Conservation (phyloP, 257 asterid species). For the Solanum lycopersicoides region DNA sequence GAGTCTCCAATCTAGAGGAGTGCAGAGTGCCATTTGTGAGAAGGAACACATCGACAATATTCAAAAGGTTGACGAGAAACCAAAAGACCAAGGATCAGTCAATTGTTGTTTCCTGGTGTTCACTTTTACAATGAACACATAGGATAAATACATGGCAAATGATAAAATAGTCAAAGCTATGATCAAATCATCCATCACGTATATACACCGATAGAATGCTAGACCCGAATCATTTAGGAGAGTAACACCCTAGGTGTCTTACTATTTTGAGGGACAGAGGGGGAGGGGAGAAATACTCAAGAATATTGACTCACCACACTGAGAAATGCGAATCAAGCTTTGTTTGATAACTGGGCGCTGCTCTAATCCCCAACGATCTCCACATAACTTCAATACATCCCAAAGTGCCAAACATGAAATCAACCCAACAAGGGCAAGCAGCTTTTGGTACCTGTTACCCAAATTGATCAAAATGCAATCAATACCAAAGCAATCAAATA, state of each 20-base stretch:
- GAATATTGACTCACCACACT: slow-evolving; percentile 63
- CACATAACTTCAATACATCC: slow-evolving; percentile 56
- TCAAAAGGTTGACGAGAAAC: background rate
- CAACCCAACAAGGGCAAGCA: slow-evolving; percentile 68
- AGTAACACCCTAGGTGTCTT: background rate
- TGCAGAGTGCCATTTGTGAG: background rate
- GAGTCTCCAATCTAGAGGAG: background rate
- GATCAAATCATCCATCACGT: background rate
- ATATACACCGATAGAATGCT: background rate
- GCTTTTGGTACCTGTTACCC: slow-evolving; percentile 68
- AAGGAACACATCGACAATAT: background rate
- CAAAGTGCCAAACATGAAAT: slow-evolving; percentile 68
- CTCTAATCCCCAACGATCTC: slow-evolving; percentile 57
- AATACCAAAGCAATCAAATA: background rate
- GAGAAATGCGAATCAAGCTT: slow-evolving; percentile 43
- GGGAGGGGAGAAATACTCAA: background rate
- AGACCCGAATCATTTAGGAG: background rate
- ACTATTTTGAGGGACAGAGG: background rate
- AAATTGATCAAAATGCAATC: background rate
- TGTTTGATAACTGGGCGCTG: slow-evolving; percentile 35
- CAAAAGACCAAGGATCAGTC: background rate
- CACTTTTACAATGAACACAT: background rate
- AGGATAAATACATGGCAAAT: background rate
- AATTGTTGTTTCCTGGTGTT: background rate
- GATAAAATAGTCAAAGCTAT: background rate